Evolutionary conservation across 2,329 filamentous ascomycete genomes (phyloP).

Genomic region (Xylariaceae sp.): DNA sequence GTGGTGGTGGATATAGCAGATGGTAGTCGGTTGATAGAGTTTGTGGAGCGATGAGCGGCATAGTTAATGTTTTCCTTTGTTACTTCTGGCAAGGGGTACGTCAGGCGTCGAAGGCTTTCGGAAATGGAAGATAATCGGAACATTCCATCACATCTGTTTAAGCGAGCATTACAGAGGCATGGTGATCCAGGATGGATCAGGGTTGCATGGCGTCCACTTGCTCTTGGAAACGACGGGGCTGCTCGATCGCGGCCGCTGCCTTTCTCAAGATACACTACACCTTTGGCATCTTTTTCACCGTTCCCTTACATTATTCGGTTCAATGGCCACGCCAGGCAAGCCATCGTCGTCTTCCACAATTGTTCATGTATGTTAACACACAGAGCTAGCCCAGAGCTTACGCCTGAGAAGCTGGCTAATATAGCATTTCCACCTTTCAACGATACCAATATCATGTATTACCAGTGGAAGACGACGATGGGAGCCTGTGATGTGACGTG

Average conservation of each 20-base stretch:
- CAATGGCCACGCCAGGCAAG: constrained; percentile 63
- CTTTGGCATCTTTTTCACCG: constrained; percentile 33
- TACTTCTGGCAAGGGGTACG: constrained; percentile 38
- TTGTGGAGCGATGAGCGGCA: constrained; percentile 30
- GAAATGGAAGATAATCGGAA: constrained; percentile 40
- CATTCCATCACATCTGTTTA: constrained; percentile 48
- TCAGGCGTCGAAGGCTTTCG: constrained; percentile 39
- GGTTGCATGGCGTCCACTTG: constrained; percentile 46
- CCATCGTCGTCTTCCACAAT: constrained; percentile 73
- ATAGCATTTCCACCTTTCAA: constrained; percentile 53
- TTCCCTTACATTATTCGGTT: constrained; percentile 35
- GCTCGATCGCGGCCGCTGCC: constrained; percentile 38
- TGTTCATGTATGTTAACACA: constrained; percentile 71
- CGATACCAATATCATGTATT: constrained; percentile 46
- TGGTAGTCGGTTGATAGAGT: constrained; percentile 58
- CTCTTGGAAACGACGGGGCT: constrained; percentile 44
- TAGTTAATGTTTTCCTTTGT: constrained; percentile 36
- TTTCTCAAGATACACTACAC: constrained; percentile 40
- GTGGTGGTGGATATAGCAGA: constrained; percentile 64
- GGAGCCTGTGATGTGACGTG: constrained; percentile 59
- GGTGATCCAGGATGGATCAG: constrained; percentile 39
- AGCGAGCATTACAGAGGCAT: constrained; percentile 54
- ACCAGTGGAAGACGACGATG: constrained; percentile 67
- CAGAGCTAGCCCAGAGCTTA: constrained; percentile 47
- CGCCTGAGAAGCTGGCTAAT: constrained; percentile 51